These are phyloP conservation scores for Lichtheimia corymbifera DNA, from an alignment of 371 early-diverging fungal genomes.

Conservation along the genomic window DNA sequence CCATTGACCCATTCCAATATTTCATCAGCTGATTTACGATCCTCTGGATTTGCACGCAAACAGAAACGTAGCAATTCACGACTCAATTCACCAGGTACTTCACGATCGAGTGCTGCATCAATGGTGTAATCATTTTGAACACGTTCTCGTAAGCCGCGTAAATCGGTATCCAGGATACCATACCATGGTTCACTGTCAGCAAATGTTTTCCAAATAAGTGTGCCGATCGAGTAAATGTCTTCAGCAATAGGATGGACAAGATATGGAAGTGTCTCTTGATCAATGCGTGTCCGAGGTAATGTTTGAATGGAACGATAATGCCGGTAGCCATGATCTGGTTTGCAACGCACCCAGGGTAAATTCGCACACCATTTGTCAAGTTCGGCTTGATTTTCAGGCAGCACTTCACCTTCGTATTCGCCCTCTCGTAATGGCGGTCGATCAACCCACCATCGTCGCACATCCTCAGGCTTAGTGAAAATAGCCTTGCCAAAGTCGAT, in stretches of 20 bases:
- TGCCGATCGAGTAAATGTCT: slow-evolving; percentile 67
- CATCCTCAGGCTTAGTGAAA: slow-evolving; percentile 46
- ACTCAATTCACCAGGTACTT: slow-evolving; percentile 51
- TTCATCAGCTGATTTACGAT: slow-evolving; percentile 45
- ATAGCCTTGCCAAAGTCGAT: slow-evolving; percentile 68
- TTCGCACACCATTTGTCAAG: slow-evolving; percentile 43
- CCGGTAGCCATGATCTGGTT: slow-evolving; percentile 60
- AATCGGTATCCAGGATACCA: slow-evolving; percentile 62
- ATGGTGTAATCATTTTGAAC: slow-evolving; percentile 54
- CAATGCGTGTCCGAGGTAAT: slow-evolving; percentile 52
- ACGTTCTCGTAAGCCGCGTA: slow-evolving; percentile 55
- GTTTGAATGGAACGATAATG: slow-evolving; percentile 62
- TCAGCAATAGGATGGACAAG: slow-evolving; percentile 59
- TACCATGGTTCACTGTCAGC: slow-evolving; percentile 66
- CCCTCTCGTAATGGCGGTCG: slow-evolving; percentile 17
- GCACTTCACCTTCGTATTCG: slow-evolving; percentile 32
- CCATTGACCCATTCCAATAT: slow-evolving; percentile 41
- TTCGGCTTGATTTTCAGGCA: slow-evolving; percentile 38
- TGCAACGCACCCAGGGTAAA: slow-evolving; percentile 51
- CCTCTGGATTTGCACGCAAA: slow-evolving; percentile 46
- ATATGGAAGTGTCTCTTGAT: slow-evolving; percentile 43
- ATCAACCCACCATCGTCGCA: slow-evolving; percentile 57
- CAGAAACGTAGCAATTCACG: slow-evolving; percentile 45
- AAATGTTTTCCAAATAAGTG: slow-evolving; percentile 65
- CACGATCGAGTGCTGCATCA: slow-evolving; percentile 43